Percentiles rank a stretch among this genome's conserved stretches.
These are phyloP conservation scores for Fusarium udum DNA, from an alignment of 2,329 filamentous ascomycete species.

Conservation along the genomic window DNA sequence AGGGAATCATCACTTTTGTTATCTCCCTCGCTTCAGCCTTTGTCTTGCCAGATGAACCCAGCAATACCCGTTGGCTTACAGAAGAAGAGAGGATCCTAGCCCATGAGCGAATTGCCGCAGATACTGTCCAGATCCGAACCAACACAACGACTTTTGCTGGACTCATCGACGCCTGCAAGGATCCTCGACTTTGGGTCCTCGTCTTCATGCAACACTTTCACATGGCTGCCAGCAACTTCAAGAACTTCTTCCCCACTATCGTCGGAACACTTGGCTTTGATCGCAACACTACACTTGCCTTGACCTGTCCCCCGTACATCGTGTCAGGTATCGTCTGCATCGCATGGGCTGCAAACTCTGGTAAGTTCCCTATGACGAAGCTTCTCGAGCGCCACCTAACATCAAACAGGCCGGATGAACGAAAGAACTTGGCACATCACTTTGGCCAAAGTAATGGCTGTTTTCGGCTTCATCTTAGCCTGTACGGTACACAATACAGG, in stretches of 20 bases:
- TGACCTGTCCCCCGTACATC: constrained; percentile 61
- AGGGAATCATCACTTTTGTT: constrained; percentile 38
- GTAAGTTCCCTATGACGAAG: not conserved
- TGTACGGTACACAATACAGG: constrained; percentile 39
- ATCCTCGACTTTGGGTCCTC: constrained; percentile 43
- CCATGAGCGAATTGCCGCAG: constrained; percentile 49
- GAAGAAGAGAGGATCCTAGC: constrained; percentile 53
- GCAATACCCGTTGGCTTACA: constrained; percentile 51
- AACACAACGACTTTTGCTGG: constrained; percentile 51
- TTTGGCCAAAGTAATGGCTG: constrained; percentile 51
- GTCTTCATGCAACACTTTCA: constrained; percentile 27
- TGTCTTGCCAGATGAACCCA: constrained; percentile 50
- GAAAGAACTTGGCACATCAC: constrained; percentile 58
- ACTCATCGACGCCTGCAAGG: constrained; percentile 53
- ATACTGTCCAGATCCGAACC: constrained; percentile 50
- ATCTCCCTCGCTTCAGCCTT: constrained; percentile 45
- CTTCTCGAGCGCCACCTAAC: not conserved
- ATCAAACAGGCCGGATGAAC: constrained; percentile 49
- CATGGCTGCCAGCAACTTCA: constrained; percentile 42
- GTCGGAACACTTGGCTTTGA: constrained; percentile 58
- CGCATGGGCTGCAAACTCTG: constrained; percentile 32
- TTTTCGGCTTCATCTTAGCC: constrained; percentile 38
- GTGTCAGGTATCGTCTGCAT: constrained; percentile 48
- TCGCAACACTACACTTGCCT: constrained; percentile 57
- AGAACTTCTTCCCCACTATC: constrained; percentile 48